Evolutionary conservation across 2,329 filamentous ascomycete genomes (phyloP), one percentile per base, ranked within the genome.

Genomic region (Leptodontidium sp.): DNA sequence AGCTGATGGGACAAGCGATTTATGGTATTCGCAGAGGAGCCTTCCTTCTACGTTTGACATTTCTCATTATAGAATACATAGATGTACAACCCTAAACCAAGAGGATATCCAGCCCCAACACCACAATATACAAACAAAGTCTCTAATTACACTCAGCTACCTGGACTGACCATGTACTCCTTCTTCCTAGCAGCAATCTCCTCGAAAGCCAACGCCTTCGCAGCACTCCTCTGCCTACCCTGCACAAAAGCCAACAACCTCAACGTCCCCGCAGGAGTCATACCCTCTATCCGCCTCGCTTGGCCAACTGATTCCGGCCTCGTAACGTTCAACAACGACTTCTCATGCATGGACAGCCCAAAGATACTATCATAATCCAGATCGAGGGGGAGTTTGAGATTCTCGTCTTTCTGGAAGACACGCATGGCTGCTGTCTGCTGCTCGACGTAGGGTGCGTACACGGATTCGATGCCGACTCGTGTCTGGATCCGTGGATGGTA

Each of bases 221-320:
- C 64, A 14, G 65, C 69, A 14, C 45, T 63, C 26, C 74, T 69
- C 29, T 64, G 68, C 50, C 65, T 71, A 26, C 67, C 68, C 61
- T 70, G 71, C n/a, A 93, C 89, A 77, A 87, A 86, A 29, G 83
- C 84, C 67, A 95, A 80, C 70, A 96, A 77, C 65, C 87, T 81
- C 53, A 91, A 76, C 67, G 85, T 86, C 0, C 87, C 88, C 0
- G 86, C 82, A 0, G 89, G 88, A 24, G 88, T 91, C 70, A 91
- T 83, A 4, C 95, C 95, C 80, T 99, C 96, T 12, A 98, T 88
- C 15, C 96, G 84, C 61, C 93, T 86, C 40, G 95, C 95, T 85
- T 98, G 96, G 0, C 93, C 95, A 26, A 99, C 84, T 70, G 88
- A 97, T 80, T 97, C 93, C 0, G 96, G 96, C 63, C 88, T 84